Base-by-base conservation (phyloP, 352 stramenopile species). In the Phytophthora pinifolia region DNA sequence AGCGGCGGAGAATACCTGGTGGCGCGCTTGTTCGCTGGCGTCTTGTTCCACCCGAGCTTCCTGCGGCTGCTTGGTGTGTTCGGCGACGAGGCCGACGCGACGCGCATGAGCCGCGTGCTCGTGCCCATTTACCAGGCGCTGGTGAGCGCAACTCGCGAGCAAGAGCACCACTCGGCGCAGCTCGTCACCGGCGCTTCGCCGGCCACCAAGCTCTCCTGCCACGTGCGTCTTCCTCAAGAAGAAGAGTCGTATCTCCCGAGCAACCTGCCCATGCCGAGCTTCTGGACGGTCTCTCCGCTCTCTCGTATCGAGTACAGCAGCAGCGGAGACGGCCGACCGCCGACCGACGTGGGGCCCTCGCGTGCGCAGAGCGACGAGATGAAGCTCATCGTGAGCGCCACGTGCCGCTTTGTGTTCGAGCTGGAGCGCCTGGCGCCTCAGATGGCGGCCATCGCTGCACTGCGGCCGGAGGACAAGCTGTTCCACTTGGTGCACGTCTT, bases 401-500 rank as follows among this genome's bases (percentile, higher is more conserved):
- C 78, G 1, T 87, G 77, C 45, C 74, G 73, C 1, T 90, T 83
- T 58, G 55, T 88, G 27, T 81, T 76, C 27, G 75, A 84, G 25
- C 59, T 90, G 1, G 80, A 88, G 46, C 52, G 37, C 37, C 22
- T 62, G 33, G 65, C 46, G 20, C 50, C 60, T 2, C 46, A 65
- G 20, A 58, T 69, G 39, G 20, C 59, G 9, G 57, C 44, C 9
- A 65, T 59, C 53, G 53, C 57, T 20, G 46, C 60, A 5, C 34
- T 89, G 14, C 54, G 51, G 2, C 67, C 69, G 4, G 81, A 88
- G 54, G 82, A 89, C 62, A 89, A 89, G 56, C 59, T 89, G 0
- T 89, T 89, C 56, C 82, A 92, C 41, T 46, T 89, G 37, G 46
- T 89, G 20, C 78, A 89, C 41, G 74, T 86, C 6, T 88, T 92